Percentiles rank a stretch among this genome's conserved stretches.
phyloP scores from a whole-genome alignment of 768 basidiomycete genomes.

The Naematelia aurantialba region DNA sequence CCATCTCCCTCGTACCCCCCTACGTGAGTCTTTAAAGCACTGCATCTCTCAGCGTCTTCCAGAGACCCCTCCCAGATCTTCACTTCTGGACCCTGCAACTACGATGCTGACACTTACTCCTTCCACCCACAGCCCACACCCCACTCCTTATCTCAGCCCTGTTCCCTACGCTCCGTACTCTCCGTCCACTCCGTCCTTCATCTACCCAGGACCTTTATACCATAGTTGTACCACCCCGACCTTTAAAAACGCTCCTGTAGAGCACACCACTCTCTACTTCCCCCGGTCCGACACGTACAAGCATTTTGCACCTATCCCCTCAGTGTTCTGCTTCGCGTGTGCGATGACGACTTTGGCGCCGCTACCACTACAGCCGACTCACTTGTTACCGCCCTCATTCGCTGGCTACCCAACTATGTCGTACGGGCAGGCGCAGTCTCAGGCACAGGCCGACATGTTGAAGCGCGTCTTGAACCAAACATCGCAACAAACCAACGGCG shows the following conservation, averaged over 20 bases:
- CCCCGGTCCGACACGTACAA: neutral
- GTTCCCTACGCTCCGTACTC: no score
- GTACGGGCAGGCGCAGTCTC: neutral
- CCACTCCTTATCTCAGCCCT: neutral
- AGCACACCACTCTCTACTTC: neutral
- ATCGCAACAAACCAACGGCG: slow-evolving; percentile 7
- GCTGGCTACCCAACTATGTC: neutral
- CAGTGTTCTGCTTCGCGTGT: neutral
- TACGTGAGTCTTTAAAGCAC: neutral
- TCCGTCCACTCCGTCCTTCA: neutral
- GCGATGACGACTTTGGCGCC: neutral
- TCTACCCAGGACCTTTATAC: no score
- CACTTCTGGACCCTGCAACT: neutral
- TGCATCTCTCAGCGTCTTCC: neutral
- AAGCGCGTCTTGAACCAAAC: slow-evolving; percentile 16
- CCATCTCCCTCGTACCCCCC: neutral
- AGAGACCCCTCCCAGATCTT: no score
- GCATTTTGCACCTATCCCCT: neutral
- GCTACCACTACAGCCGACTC: neutral
- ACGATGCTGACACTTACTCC: neutral
- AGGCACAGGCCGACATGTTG: no score
- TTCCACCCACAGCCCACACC: neutral
- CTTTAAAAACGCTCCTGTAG: no score
- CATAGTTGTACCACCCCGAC: no score
- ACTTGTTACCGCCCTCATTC: neutral